Base-by-base conservation (phyloP, 768 basidiomycete species). In the Serendipita indica region DNA sequence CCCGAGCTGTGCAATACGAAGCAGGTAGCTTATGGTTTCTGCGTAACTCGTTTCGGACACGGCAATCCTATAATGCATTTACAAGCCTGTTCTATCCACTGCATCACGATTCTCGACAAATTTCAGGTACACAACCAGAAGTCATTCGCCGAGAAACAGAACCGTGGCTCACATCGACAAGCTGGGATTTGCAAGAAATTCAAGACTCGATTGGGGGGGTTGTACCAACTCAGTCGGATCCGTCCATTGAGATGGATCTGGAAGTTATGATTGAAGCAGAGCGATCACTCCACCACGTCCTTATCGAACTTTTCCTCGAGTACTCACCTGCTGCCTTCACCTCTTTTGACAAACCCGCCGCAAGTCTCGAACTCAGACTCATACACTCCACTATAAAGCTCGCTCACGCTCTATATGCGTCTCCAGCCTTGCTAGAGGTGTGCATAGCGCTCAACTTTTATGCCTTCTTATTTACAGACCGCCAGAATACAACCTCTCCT, bases 11-110 rank as follows among this genome's bases (percentile, higher is more conserved):
- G 68, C 30, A 34, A 30, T 22, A 49, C 41, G 62, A 35, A 33
- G 57, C 60, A 60, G 61, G 57, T 62, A 32, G 60, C 20, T 62
- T 64, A 30, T 85, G 84, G 83, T 89, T 81, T 68, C 70, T 89
- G 45, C 68, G 74, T 6, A 69, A 79, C 5, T 79, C 79, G 16
- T 91, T 91, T 67, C 57, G 69, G 6, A 76, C 73, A 7, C 62
- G 61, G 27, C 71, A 74, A 18, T 77, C 81, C 3, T 86, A 79
- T 65, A 62, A 70, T 28, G 69, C 74, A 14, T 84, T 87, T 62
- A 76, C 81, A 61, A 63, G 69, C 7, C 64, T 77, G 16, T 66
- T 85, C 16, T n/a, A n/a, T n/a, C n/a, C n/a, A n/a, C n/a, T n/a
- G n/a, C n/a, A n/a, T n/a, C n/a, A n/a, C n/a, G n/a, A n/a, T n/a